A percentile compares a stretch with the other conserved stretches of the same genome.
Evolutionary conservation across 805 yeast species (phyloP).

Genomic region (Myxozyma kluyveri): DNA sequence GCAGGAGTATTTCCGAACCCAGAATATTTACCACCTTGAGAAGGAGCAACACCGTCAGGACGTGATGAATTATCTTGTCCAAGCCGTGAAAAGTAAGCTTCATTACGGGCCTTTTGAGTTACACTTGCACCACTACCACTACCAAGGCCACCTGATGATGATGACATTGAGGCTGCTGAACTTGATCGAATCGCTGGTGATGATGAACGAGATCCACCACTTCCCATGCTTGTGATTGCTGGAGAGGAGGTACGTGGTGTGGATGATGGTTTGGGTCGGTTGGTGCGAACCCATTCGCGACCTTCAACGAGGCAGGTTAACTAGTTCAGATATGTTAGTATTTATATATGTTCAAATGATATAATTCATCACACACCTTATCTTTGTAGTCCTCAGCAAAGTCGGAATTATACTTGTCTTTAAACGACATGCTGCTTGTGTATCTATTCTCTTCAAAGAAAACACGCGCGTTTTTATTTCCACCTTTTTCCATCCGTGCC

Average conservation of each 20-base stretch:
- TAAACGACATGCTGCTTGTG: slow-evolving; percentile 60
- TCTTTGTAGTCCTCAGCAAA: slow-evolving; percentile 95
- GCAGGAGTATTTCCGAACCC: slow-evolving; percentile 81
- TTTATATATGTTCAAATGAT: background rate
- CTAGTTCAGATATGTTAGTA: slow-evolving; percentile 5
- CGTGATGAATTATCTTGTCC: slow-evolving; percentile 70
- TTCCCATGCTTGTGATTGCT: background rate
- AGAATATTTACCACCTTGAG: slow-evolving; percentile 87
- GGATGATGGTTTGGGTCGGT: background rate
- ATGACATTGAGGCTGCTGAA: slow-evolving; percentile 7
- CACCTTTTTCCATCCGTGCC: slow-evolving; percentile 85
- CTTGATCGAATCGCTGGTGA: slow-evolving; percentile 19
- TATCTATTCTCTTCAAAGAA: slow-evolving; percentile 74
- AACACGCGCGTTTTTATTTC: slow-evolving; percentile 69
- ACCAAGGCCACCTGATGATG: slow-evolving; percentile 30
- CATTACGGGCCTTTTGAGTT: slow-evolving; percentile 56
- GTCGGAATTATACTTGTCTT: slow-evolving; percentile 76
- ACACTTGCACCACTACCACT: slow-evolving; percentile 17
- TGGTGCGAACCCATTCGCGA: slow-evolving; percentile 47
- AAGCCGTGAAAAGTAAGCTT: slow-evolving; percentile 73
- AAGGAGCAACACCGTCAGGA: slow-evolving; percentile 80
- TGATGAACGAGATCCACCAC: slow-evolving; percentile 12
- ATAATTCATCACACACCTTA: slow-evolving; percentile 37
- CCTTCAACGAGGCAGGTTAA: slow-evolving; percentile 75
- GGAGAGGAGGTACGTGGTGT: slow-evolving; percentile 17